Evolutionary conservation across 345 rosid genomes (phyloP).

Genomic region (Cardamine chenopodiifolia): DNA sequence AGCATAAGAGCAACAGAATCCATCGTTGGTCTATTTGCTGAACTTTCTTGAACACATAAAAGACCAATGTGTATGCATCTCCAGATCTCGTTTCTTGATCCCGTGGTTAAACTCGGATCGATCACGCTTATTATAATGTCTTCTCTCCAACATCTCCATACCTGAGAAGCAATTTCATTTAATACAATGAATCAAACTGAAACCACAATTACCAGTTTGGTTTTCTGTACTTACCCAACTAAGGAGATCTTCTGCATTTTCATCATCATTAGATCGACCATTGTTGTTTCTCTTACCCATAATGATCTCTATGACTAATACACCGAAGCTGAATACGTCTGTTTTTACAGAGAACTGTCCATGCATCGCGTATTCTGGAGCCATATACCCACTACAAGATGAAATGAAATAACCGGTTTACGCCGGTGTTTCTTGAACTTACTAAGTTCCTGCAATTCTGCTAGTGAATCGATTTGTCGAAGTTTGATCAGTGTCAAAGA

Average conservation of each 20-base stretch:
- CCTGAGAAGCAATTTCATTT: conserved; percentile 37
- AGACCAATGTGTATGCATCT: conserved; percentile 61
- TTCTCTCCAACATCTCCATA: conserved; percentile 61
- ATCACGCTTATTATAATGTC: conserved; percentile 39
- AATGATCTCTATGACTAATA: conserved; percentile 43
- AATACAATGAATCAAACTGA: neutral
- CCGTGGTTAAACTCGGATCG: conserved; percentile 41
- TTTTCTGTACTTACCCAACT: conserved; percentile 39
- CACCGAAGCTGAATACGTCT: conserved; percentile 43
- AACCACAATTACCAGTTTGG: neutral
- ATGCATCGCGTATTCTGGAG: conserved; percentile 43
- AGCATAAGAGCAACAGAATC: conserved; percentile 52
- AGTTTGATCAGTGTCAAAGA: conserved; percentile 43
- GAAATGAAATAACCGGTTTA: neutral
- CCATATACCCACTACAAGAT: conserved; percentile 38
- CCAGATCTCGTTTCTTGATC: conserved; percentile 44
- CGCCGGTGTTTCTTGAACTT: conserved; percentile 15
- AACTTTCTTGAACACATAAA: conserved; percentile 60
- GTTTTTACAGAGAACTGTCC: conserved; percentile 42
- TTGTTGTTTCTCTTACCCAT: conserved; percentile 38
- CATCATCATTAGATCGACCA: conserved; percentile 15
- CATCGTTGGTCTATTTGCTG: conserved; percentile 53
- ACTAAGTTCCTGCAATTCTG: conserved; percentile 58
- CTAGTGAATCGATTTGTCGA: conserved; percentile 43
- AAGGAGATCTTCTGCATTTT: conserved; percentile 38